Conservation (phyloP, 345 rosid genomes). For the Aquilaria sinensis region DNA sequence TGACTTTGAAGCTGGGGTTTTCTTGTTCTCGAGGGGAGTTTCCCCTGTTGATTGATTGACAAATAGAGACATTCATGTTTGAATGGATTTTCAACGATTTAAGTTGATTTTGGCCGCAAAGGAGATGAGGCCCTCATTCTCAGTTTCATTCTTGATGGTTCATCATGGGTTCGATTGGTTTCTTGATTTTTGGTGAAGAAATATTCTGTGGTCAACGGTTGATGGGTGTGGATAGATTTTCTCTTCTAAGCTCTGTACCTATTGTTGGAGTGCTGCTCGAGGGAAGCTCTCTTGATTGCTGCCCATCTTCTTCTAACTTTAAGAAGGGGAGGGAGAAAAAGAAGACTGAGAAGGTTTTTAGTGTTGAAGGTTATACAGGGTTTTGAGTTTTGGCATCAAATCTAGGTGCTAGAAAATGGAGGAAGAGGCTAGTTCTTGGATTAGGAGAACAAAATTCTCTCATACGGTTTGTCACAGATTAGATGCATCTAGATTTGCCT, state of each 20-base stretch:
- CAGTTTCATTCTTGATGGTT: constrained; percentile 16
- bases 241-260: constrained; percentile 18
- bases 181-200: constrained; percentile 12
- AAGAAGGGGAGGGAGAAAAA: constrained; percentile 17
- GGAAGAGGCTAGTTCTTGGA: constrained; percentile 76
- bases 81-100: constrained; percentile 17
- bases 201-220: constrained; percentile 10
- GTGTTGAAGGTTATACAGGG: constrained; percentile 15
- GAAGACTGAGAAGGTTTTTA: constrained; percentile 9
- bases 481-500: constrained; percentile 49
- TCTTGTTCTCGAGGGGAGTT: constrained; percentile 9
- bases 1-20: constrained; percentile 26
- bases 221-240: constrained; percentile 16
- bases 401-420: constrained; percentile 38
- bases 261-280: constrained; percentile 11
- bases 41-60: constrained; percentile 14
- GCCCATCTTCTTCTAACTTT: constrained; percentile 16
- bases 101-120: constrained; percentile 12
- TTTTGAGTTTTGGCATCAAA: constrained; percentile 16
- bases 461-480: constrained; percentile 80
- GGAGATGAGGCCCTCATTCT: constrained; percentile 24
- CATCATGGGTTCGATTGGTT: constrained; percentile 30
- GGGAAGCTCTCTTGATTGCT: constrained; percentile 14
- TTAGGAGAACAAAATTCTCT: constrained; percentile 86
- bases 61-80: constrained; percentile 4